phyloP scores from a whole-genome alignment of 768 basidiomycete species.

The Hydnomerulius pinastri region DNA sequence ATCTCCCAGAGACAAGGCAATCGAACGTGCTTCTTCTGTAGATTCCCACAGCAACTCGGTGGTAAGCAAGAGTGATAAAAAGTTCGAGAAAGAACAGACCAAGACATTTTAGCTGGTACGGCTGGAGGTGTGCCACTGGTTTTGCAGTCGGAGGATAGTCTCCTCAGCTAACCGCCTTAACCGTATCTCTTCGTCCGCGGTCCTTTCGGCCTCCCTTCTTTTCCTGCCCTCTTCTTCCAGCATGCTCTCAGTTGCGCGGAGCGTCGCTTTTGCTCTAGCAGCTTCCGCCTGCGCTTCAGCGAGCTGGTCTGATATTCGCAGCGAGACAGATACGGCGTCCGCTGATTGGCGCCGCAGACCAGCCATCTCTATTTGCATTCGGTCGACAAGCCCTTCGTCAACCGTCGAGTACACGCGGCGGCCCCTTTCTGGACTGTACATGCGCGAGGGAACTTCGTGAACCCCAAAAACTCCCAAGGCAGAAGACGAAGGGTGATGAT shows the following conservation, averaged over 20 bases:
- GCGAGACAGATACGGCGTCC: constrained; percentile 65
- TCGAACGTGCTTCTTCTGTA: too few relatives aligned
- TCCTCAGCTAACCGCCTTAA: constrained; percentile 55
- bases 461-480: constrained; percentile 40
- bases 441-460: constrained; percentile 39
- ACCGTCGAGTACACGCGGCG: constrained; percentile 26
- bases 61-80: background rate
- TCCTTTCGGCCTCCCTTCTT: constrained; percentile 59
- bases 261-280: constrained; percentile 52
- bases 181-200: constrained; percentile 49
- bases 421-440: constrained; percentile 40
- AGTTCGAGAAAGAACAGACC: background rate
- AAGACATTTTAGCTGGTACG: constrained; percentile 2
- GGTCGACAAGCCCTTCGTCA: constrained; percentile 53
- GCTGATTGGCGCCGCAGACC: constrained; percentile 65
- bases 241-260: constrained; percentile 56
- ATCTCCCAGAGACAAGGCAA: background rate
- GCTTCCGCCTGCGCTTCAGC: constrained; percentile 63
- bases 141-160: constrained; percentile 38
- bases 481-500: constrained; percentile 41
- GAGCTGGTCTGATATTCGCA: constrained; percentile 71
- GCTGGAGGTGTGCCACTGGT: constrained; percentile 16
- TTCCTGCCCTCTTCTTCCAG: constrained; percentile 61
- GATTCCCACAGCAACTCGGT: too few relatives aligned
- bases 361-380: constrained; percentile 65